Evolutionary conservation across 352 stramenopile species (phyloP), one percentile per base, ranked within the genome.

Genomic region (Pythium rishiriense): DNA sequence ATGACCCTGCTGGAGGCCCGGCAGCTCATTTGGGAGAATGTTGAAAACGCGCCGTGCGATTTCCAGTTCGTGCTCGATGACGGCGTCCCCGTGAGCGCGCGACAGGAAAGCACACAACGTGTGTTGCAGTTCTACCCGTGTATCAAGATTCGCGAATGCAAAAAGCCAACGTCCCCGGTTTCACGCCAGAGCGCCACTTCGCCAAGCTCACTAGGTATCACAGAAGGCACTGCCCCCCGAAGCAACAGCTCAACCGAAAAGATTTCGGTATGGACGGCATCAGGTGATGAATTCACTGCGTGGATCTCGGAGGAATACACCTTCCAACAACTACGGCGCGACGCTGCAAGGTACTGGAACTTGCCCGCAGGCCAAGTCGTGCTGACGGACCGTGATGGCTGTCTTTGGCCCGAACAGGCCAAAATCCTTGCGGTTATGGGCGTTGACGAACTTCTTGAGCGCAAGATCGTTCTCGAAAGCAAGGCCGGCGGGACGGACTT

Each of bases 1-100:
- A 90, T 89, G 79, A 90, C 69, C 29, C 54, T 92, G 24, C 54
- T 79, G 0, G 80, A 88, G 29, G 83, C 81, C 11, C 81, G 83
- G 11, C 67, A 71, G 15, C 64, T 86, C 31, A 90, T 92, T 61
- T 76, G 63, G 62, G 78, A 90, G 47, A 90, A 87, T 48, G 79
- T 92, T 12, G 83, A 92, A 45, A 74, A 90, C 39, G 78, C 78
- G 1, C 81, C 83, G 8, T 48, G 39, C 22, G 78, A 87, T 33
- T 90, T 92, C 62, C 81, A 90, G 60, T 92, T 90, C 57, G 62
- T 92, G 22, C 61, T 90, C n/a, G 79, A 90, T 58, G 76, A 87
- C 54, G 78, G 79, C 6, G 76, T 60, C 1, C 81, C 81, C 8
- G 75, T 93, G 25, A 91, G 79, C 48, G 69, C 75, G 1, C 69